Evolutionary conservation across 768 basidiomycete genomes (phyloP).

Genomic region (Leucogyrophana mollusca): DNA sequence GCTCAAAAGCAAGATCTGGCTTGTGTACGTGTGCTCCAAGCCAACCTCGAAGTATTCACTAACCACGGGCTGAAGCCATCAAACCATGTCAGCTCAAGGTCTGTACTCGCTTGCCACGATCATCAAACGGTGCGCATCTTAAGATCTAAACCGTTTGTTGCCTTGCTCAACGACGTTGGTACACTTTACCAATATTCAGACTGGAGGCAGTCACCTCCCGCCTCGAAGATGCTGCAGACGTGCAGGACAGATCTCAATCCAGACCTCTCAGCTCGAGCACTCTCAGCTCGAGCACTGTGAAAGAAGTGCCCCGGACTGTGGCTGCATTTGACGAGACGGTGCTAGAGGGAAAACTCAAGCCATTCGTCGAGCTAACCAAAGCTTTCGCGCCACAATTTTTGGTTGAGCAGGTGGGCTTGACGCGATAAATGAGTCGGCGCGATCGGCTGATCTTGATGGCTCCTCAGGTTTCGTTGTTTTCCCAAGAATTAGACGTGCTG

Average conservation of each 20-base stretch:
- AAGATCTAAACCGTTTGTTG: no score
- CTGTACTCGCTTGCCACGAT: slow-evolving; percentile 78
- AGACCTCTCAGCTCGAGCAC: slow-evolving; percentile 30
- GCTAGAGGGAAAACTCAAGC: slow-evolving; percentile 69
- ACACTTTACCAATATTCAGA: slow-evolving; percentile 36
- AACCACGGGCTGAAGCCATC: no score
- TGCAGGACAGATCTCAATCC: slow-evolving; percentile 13
- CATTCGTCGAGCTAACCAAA: slow-evolving; percentile 71
- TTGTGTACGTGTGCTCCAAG: no score
- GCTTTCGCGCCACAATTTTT: slow-evolving; percentile 68
- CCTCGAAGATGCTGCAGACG: slow-evolving; percentile 56
- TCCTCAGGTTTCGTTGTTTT: slow-evolving; percentile 63
- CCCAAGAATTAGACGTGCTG: slow-evolving; percentile 65
- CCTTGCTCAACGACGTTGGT: not conserved
- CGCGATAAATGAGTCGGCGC: slow-evolving; percentile 1
- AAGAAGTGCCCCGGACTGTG: slow-evolving; percentile 56
- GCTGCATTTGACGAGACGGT: slow-evolving; percentile 73
- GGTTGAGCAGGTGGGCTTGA: slow-evolving; percentile 67
- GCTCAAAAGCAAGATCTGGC: no score
- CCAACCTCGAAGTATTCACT: no score
- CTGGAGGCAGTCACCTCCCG: slow-evolving; percentile 92
- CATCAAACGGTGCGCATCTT: slow-evolving; percentile 69
- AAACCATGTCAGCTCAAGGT: slow-evolving; percentile 45
- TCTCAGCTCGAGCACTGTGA: no score
- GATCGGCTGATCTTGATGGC: not conserved